Percentiles rank a stretch among this genome's conserved stretches.
Evolutionary conservation across 768 basidiomycete species (phyloP).

Genomic region (Boletus edulis): DNA sequence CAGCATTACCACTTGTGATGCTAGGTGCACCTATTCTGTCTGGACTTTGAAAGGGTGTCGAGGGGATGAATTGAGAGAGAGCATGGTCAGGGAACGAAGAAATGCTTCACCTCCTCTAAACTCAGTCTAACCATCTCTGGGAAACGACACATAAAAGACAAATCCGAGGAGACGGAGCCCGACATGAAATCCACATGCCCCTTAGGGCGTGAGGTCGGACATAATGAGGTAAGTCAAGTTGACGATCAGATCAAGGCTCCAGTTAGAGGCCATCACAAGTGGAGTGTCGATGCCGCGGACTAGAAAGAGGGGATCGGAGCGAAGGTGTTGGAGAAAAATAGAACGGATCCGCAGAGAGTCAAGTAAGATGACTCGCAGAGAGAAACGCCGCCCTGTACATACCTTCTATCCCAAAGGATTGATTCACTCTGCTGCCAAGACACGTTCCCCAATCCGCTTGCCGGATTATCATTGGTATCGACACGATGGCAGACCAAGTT

Average conservation of each 20-base stretch:
- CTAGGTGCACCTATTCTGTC: too few species aligned
- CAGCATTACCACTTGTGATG: too few species aligned
- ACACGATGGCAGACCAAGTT: conserved; percentile 63
- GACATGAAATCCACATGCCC: conserved; percentile 76
- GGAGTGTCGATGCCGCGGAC: conserved; percentile 81
- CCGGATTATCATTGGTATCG: conserved; percentile 87
- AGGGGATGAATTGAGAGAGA: too few species aligned
- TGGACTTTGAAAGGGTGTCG: too few species aligned
- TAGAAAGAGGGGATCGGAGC: conserved; percentile 16
- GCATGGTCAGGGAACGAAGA: too few species aligned
- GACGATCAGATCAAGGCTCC: conserved; percentile 74
- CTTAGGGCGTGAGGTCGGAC: conserved; percentile 66
- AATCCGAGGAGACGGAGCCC: conserved; percentile 68
- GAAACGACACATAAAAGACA: conserved; percentile 68
- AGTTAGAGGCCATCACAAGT: conserved; percentile 73
- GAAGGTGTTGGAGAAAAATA: too few species aligned
- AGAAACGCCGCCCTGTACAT: background rate
- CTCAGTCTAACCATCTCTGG: conserved; percentile 78
- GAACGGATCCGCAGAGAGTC: background rate
- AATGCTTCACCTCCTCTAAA: conserved; percentile 56
- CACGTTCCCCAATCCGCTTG: conserved; percentile 73
- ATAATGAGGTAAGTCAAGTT: conserved; percentile 82
- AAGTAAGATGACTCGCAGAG: background rate
- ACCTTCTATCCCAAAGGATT: conserved; percentile 79
- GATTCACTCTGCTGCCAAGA: too few species aligned